Conservation (phyloP, 108 stramenopile genomes). For the Cylindrotheca fusiformis region DNA sequence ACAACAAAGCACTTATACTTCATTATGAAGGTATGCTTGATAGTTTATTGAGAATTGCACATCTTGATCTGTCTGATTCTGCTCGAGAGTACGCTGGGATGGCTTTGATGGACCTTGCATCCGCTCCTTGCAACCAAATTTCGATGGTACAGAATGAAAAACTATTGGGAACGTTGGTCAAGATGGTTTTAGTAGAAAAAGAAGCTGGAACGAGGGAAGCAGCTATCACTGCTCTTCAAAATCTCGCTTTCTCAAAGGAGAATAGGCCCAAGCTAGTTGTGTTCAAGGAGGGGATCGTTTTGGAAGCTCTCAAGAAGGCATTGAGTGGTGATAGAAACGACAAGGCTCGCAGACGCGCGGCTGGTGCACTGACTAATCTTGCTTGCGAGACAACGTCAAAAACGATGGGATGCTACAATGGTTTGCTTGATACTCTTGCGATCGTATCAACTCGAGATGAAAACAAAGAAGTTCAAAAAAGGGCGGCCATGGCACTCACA, state of each 20-base stretch:
- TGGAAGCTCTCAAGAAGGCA: constrained; percentile 73
- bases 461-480: constrained; percentile 68
- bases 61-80: constrained; percentile 55
- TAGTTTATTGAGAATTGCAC: constrained; percentile 55
- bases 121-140: constrained; percentile 64
- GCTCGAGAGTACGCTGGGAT: constrained; percentile 71
- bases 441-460: constrained; percentile 61
- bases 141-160: constrained; percentile 71
- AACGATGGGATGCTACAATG: constrained; percentile 71
- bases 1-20: constrained; percentile 64
- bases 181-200: constrained; percentile 67
- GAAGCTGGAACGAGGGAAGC: constrained; percentile 64
- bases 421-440: constrained; percentile 63
- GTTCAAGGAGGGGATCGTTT: constrained; percentile 69
- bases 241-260: constrained; percentile 75
- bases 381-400: constrained; percentile 80
- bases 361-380: constrained; percentile 81
- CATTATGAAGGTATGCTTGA: constrained; percentile 52
- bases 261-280: constrained; percentile 58
- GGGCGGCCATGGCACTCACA: constrained; percentile 76
- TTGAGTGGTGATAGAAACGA: constrained; percentile 40
- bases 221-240: constrained; percentile 81
- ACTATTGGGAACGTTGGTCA: constrained; percentile 73
- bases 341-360: constrained; percentile 71
- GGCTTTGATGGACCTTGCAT: constrained; percentile 81